phyloP scores from a whole-genome alignment of 306 rosid species.

The Trifolium subterraneum region DNA sequence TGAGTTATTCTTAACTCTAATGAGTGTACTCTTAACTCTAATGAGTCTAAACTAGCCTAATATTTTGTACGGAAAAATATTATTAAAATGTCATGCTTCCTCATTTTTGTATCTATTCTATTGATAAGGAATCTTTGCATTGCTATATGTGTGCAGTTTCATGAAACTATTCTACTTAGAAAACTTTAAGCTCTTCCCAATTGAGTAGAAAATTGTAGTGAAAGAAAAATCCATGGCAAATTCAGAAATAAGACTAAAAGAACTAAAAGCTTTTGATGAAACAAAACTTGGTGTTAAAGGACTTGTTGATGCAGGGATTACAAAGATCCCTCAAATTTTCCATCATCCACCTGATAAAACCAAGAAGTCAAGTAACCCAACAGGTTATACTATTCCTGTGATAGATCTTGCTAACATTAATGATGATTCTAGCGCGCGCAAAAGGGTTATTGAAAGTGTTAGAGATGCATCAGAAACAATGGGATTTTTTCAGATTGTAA shows the following conservation, averaged over 20 bases:
- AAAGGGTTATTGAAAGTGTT: constrained; percentile 29
- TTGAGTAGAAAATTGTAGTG: too few relatives aligned
- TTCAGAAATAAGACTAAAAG: constrained; percentile 36
- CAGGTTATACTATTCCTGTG: constrained; percentile 39
- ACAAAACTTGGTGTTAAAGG: constrained; percentile 71
- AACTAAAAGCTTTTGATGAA: constrained; percentile 56
- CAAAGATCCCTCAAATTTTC: constrained; percentile 57
- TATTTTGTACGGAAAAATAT: too few relatives aligned
- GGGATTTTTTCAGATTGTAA: constrained; percentile 58
- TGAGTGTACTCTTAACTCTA: too few relatives aligned
- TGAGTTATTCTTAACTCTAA: too few relatives aligned
- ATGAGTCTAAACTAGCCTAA: too few relatives aligned
- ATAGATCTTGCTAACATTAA: constrained; percentile 36
- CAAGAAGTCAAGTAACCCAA: neutral
- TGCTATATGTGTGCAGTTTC: too few relatives aligned
- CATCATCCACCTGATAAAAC: constrained; percentile 38
- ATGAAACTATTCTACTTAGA: too few relatives aligned
- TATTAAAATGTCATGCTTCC: too few relatives aligned
- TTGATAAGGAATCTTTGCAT: too few relatives aligned
- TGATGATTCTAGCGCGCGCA: neutral
- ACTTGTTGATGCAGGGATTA: constrained; percentile 63
- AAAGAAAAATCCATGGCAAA: neutral
- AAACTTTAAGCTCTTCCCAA: too few relatives aligned
- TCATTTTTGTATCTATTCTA: too few relatives aligned
- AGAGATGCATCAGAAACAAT: constrained; percentile 47